A percentile compares a stretch with the other conserved stretches of the same genome.
These are phyloP conservation scores for Aspergillus biplanus DNA, from an alignment of 495 filamentous ascomycete genomes.

Conservation along the genomic window DNA sequence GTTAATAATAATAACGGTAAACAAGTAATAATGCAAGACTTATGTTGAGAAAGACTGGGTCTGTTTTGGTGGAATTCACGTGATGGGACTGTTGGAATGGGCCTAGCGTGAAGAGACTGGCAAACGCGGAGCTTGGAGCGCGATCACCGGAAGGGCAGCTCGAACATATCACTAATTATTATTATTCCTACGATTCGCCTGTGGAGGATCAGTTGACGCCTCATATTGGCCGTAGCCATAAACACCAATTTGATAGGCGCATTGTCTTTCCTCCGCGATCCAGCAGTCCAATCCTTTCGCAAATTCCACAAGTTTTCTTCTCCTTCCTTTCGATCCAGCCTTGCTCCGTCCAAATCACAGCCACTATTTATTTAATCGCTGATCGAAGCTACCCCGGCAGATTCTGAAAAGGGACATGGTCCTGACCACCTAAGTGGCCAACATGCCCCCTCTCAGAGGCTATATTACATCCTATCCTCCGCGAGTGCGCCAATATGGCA, in stretches of 20 bases:
- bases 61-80: constrained; percentile 21
- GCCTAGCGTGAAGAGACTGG: constrained; percentile 34
- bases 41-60: not conserved
- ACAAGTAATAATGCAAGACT: too few species aligned
- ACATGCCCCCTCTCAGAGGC: constrained; percentile 75
- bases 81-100: constrained; percentile 28
- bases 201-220: not conserved
- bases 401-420: constrained; percentile 45
- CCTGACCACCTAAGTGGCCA: constrained; percentile 42
- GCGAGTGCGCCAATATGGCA: constrained; percentile 86
- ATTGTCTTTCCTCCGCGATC: not conserved
- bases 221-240: not conserved
- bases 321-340: constrained; percentile 5
- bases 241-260: not conserved
- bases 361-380: constrained; percentile 18
- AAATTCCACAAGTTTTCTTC: not conserved
- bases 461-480: constrained; percentile 91
- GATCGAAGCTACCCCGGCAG: constrained; percentile 11
- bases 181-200: constrained; percentile 9
- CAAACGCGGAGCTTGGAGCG: constrained; percentile 39
- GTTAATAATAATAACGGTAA: too few species aligned
- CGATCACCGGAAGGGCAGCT: constrained; percentile 28
- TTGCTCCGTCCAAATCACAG: constrained; percentile 18
- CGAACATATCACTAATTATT: constrained; percentile 11
- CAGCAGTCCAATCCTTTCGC: constrained; percentile 6